phyloP scores from a whole-genome alignment of 768 basidiomycete genomes.

The Chiua virens region DNA sequence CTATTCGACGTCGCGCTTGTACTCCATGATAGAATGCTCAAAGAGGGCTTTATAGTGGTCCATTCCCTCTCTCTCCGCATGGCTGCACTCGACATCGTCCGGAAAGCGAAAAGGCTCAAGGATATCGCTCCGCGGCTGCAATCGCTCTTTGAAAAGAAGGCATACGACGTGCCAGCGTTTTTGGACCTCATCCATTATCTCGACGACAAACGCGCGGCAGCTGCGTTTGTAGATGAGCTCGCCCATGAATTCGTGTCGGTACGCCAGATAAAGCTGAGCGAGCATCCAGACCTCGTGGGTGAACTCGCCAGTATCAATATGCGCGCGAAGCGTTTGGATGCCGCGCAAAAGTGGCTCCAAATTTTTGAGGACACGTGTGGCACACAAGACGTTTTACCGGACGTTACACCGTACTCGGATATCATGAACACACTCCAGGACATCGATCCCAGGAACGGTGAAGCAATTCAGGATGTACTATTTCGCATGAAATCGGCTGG shows the following conservation, averaged over 20 bases:
- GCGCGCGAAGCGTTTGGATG: conserved; percentile 31
- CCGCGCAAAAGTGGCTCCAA: conserved; percentile 31
- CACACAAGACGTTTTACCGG: conserved; percentile 9
- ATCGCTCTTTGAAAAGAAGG: conserved; percentile 11
- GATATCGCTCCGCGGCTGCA: conserved; percentile 3
- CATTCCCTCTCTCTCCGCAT: conserved; percentile 42
- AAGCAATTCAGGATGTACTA: conserved; percentile 37
- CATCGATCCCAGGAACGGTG: conserved; percentile 28
- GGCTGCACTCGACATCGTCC: conserved; percentile 32
- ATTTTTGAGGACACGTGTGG: conserved; percentile 24
- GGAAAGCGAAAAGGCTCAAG: background rate
- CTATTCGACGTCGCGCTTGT: conserved; percentile 38
- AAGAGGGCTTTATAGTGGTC: conserved; percentile 39
- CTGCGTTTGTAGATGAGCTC: conserved; percentile 20
- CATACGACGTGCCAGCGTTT: conserved; percentile 24
- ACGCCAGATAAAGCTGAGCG: conserved; percentile 20
- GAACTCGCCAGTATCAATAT: conserved; percentile 39
- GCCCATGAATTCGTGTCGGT: conserved; percentile 20
- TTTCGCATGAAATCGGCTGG: conserved; percentile 39
- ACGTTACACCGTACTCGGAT: conserved; percentile 35
- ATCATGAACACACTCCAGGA: conserved; percentile 40
- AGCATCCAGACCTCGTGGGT: conserved; percentile 34
- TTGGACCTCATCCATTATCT: conserved; percentile 28
- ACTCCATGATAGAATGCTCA: conserved; percentile 43
- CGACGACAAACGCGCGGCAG: conserved; percentile 12